Percentiles rank a stretch among this genome's conserved stretches.
Conservation (phyloP, 257 asterid genomes). For the Nicotiana sylvestris region DNA sequence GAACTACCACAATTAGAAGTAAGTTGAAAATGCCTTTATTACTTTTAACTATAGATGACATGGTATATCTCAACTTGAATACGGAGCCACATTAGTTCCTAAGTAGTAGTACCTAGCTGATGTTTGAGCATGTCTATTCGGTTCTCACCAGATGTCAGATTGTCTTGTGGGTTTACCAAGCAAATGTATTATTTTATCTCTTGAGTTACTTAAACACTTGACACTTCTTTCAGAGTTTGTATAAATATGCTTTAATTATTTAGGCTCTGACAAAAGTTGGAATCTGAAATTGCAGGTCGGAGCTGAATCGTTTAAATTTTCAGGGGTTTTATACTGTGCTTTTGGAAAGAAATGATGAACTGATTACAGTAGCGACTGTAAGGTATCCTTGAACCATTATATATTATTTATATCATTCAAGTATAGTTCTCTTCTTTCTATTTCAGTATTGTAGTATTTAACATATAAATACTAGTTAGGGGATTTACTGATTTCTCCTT, state of each 20-base stretch:
- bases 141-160: background rate
- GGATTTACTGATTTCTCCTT: too few species aligned
- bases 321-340: slow-evolving; percentile 68
- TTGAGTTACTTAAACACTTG: background rate
- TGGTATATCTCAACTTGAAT: slow-evolving; percentile 1
- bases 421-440: slow-evolving; percentile 5
- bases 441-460: background rate
- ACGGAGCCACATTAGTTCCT: background rate
- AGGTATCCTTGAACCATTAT: slow-evolving; percentile 36
- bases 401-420: slow-evolving; percentile 6
- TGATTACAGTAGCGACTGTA: slow-evolving; percentile 59
- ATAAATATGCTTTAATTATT: background rate
- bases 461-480: too few species aligned
- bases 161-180: slow-evolving; percentile 1
- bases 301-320: slow-evolving; percentile 64
- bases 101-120: background rate
- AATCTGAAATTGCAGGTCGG: slow-evolving; percentile 44
- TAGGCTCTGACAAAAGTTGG: background rate
- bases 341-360: slow-evolving; percentile 59
- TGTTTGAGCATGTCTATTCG: background rate
- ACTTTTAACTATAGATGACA: background rate
- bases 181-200: background rate
- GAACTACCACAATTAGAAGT: background rate
- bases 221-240: background rate
- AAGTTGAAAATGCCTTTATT: background rate